These are phyloP conservation scores for Fusarium protoensiforme DNA, from an alignment of 2,329 filamentous ascomycete species.

Conservation along the genomic window DNA sequence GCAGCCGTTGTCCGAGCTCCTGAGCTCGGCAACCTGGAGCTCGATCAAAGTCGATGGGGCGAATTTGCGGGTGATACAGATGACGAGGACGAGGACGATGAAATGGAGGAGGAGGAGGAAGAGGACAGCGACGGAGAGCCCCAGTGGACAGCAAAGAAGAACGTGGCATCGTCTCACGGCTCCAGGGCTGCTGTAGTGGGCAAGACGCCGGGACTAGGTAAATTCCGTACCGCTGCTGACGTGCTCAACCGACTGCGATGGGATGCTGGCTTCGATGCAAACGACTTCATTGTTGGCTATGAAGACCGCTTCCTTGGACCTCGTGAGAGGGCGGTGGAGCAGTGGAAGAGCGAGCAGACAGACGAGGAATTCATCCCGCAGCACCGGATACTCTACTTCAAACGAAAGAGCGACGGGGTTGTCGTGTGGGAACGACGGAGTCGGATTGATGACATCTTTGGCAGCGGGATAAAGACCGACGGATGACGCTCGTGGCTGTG, in stretches of 20 bases:
- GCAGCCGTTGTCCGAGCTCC: constrained; percentile 51
- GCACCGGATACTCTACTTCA: constrained; percentile 72
- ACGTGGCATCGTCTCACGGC: not conserved
- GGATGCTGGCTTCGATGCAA: constrained; percentile 64
- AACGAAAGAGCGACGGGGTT: constrained; percentile 59
- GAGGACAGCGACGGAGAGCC: constrained; percentile 27
- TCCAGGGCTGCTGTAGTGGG: constrained; percentile 26
- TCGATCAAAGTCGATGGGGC: constrained; percentile 63
- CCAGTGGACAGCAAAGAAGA: constrained; percentile 11
- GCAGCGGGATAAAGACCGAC: constrained; percentile 56
- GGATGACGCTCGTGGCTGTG: constrained; percentile 14
- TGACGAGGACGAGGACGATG: constrained; percentile 58
- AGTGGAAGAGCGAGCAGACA: constrained; percentile 71
- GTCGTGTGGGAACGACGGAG: constrained; percentile 68
- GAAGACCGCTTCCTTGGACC: constrained; percentile 69
- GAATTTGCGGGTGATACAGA: constrained; percentile 41
- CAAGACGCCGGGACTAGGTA: constrained; percentile 51
- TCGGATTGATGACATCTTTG: constrained; percentile 66
- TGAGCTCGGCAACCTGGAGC: constrained; percentile 55
- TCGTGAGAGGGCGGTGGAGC: constrained; percentile 63
- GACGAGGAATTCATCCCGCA: constrained; percentile 76
- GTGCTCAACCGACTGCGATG: constrained; percentile 70
- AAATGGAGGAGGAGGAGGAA: constrained; percentile 50
- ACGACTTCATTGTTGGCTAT: constrained; percentile 69
- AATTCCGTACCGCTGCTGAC: constrained; percentile 67